Conservation (phyloP, 2,329 filamentous ascomycete genomes). For the Fusarium tricinctum region DNA sequence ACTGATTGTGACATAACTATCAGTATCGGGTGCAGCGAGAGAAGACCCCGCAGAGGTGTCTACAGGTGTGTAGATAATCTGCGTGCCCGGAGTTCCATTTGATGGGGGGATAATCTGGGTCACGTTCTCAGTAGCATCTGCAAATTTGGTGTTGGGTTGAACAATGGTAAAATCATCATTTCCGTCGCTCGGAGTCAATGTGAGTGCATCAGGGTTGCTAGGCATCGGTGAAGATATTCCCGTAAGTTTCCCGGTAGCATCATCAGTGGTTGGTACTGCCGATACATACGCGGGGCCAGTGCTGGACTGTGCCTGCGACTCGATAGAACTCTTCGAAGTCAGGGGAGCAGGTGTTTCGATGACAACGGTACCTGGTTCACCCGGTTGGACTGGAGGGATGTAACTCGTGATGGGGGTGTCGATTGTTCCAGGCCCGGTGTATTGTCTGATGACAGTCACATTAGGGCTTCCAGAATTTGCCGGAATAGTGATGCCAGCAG, state of each 20-base stretch:
- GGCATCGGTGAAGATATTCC: background rate
- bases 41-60: conserved; percentile 14
- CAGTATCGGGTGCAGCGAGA: background rate
- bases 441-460: conserved; percentile 1
- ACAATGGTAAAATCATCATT: conserved; percentile 37
- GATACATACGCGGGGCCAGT: conserved; percentile 16
- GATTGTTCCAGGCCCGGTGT: conserved; percentile 7
- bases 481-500: conserved; percentile 14
- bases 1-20: conserved; percentile 25
- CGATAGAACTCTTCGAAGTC: background rate
- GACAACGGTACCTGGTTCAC: conserved; percentile 11
- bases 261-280: conserved; percentile 14
- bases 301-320: background rate
- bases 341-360: conserved; percentile 12
- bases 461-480: conserved; percentile 9
- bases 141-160: conserved; percentile 34
- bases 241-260: background rate
- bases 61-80: conserved; percentile 35
- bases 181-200: conserved; percentile 23
- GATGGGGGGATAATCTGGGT: conserved; percentile 32
- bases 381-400: background rate
- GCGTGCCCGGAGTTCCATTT: conserved; percentile 24
- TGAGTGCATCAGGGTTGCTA: conserved; percentile 30
- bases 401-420: conserved; percentile 8
- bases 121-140: conserved; percentile 32